phyloP scores from a whole-genome alignment of 495 filamentous ascomycete species.

The Hypoxylon fragiforme region DNA sequence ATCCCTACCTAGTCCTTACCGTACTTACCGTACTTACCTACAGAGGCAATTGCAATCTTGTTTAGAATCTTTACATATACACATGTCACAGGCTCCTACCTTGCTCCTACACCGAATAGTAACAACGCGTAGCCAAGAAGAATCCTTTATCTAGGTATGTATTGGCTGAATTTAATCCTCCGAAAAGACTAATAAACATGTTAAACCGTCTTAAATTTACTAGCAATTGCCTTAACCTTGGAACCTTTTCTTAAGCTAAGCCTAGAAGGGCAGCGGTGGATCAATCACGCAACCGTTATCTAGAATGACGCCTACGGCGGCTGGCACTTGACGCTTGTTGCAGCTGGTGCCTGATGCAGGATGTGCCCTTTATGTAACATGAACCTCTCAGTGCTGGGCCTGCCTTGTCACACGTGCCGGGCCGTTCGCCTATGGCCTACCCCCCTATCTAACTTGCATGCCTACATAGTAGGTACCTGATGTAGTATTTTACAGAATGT shows the following conservation, averaged over 20 bases:
- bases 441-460: too few species aligned
- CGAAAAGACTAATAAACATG: slow-evolving; percentile 6
- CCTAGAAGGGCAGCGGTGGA: slow-evolving; percentile 1
- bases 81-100: too few species aligned
- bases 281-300: slow-evolving; percentile 26
- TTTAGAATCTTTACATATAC: not conserved
- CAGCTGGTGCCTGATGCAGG: slow-evolving; percentile 1
- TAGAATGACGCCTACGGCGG: slow-evolving; percentile 14
- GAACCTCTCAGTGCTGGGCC: too few species aligned
- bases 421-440: too few species aligned
- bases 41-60: not conserved
- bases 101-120: too few species aligned
- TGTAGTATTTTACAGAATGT: not conserved
- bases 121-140: not conserved
- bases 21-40: too few species aligned
- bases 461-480: not conserved
- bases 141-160: not conserved
- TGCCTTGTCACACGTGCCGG: too few species aligned
- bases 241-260: slow-evolving; percentile 1
- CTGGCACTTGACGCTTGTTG: not conserved
- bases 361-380: too few species aligned
- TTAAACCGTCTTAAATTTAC: not conserved
- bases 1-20: too few species aligned
- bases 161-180: slow-evolving; percentile 15
- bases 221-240: not conserved